phyloP scores from a whole-genome alignment of 352 stramenopile genomes.

The Globisporangium lucens region DNA sequence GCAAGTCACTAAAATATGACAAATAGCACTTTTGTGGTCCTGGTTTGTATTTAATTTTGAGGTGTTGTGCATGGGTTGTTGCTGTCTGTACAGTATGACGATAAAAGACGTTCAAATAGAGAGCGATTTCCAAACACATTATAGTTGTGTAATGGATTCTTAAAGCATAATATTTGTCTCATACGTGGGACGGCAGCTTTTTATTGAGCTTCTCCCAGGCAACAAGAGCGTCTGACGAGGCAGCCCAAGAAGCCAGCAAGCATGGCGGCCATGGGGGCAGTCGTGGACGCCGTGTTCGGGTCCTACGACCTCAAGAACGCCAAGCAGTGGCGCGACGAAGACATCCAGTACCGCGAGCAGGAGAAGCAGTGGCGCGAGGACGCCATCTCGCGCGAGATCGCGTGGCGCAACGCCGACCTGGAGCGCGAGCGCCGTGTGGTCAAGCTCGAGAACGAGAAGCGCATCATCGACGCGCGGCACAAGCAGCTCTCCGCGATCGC shows the following conservation, averaged over 20 bases:
- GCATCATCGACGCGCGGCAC: constrained; percentile 63
- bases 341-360: constrained; percentile 67
- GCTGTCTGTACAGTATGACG: no score
- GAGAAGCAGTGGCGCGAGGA: constrained; percentile 83
- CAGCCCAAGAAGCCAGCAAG: not conserved
- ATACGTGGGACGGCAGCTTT: not conserved
- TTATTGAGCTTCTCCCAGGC: not conserved
- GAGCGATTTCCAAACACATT: no score
- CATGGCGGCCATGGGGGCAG: constrained; percentile 55
- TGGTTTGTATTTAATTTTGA: no score
- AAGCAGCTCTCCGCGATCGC: constrained; percentile 63
- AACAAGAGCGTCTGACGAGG: not conserved
- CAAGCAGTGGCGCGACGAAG: constrained; percentile 82
- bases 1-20: not conserved
- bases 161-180: not conserved
- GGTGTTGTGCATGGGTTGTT: not conserved
- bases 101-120: no score
- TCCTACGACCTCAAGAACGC: constrained; percentile 85
- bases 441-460: constrained; percentile 81
- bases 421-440: constrained; percentile 63
- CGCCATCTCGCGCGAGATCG: constrained; percentile 52
- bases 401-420: constrained; percentile 70
- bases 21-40: no score
- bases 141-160: no score
- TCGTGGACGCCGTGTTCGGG: constrained; percentile 76